Evolutionary conservation across 2,329 filamentous ascomycete species (phyloP), one percentile per base, ranked within the genome.

Genomic region (Calonectria fujianensis): DNA sequence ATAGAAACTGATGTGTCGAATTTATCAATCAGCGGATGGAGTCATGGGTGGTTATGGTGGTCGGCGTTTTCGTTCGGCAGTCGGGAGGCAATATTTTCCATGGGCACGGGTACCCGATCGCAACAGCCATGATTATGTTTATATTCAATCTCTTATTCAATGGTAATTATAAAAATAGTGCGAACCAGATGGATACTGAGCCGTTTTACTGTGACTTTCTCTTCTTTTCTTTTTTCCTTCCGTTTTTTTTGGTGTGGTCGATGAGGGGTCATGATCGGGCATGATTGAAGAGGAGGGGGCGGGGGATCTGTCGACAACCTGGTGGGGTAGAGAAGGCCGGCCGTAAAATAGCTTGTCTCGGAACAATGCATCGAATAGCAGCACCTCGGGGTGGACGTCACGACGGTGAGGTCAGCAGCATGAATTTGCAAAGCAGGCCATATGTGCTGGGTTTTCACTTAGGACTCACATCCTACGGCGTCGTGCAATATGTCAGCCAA

Each of bases 121-220:
- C 29, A 45, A 24, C 52, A 61, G 31, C 20, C 45, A 35, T 39
- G 52, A 16, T 29, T 24, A 27, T 54, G 52, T 32, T 29, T 35
- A 20, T 63, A 51, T 51, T 27, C 68, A 70, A 52, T 70, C 54
- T 51, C 31, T 37, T 54, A 41, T 29, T 54, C 35, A 64, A 70
- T 64, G 59, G 27, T 70, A 57, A 65, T 70, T 41, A 20, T 70
- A 70, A 70, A 70, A 50, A 29, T 70, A 70, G 69, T 70, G 54
- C n/a, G 41, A 65, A 35, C 50, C 18, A 52, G 20, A 67, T 67
- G 45, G 20, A 41, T 27, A n/a, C 37, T 20, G 48, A 16, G 9
- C 10, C 6, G 35, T 31, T 41, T 57, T 65, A 32, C 7, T 24
- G 13, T 11, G 20, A 41, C 32, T 24, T 61, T 61, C 16, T 13